Evolutionary conservation across 176 grass and related monocot genomes (phyloP), one percentile per base, ranked within the genome.

Genomic region (Ensete ventricosum): DNA sequence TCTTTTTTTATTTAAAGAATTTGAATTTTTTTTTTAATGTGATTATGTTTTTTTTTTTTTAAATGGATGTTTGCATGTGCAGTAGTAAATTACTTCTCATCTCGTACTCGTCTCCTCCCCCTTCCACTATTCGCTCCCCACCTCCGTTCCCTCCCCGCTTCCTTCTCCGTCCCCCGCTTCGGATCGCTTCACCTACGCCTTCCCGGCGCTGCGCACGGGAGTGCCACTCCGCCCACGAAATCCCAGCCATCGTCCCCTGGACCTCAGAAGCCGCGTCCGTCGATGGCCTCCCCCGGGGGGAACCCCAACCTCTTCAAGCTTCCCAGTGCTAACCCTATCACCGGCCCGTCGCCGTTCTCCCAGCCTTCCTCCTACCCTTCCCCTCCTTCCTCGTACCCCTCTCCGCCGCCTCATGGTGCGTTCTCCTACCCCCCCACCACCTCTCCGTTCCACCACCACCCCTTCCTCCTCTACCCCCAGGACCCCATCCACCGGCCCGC

Each of bases 341-440:
- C 85, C 80, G 80, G 84, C 72, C 69, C 83, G 13, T 64, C 68
- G 34, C 48, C 29, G 27, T 22, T 19, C 55, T 75, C 51, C 64
- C 89, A n/a, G 52, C 81, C 53, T 62, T 27, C 48, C 52, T 76
- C 59, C 84, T 87, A 70, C 84, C 73, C 14, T 69, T 77, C 76
- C 48, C 53, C 62, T 26, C 77, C 55, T 54, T 53, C 64, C 25
- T 17, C 55, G 16, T 58, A 72, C 53, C 12, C 87, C 43, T 1
- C 83, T 11, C 50, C 87, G 1, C 63, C 79, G 51, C 84, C 88
- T 9, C 74, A 78, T 16, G 82, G 88, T 8, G 82, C 88, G 21
- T 92, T 81, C 77, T 88, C 90, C 52, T 91, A 91, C 77, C 94
- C 84, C 20, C 88, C 94, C 1, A 73, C 78, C 19, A 80, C 85